Base-by-base conservation (phyloP, 257 asterid species). In the Galeopsis tetrahit region DNA sequence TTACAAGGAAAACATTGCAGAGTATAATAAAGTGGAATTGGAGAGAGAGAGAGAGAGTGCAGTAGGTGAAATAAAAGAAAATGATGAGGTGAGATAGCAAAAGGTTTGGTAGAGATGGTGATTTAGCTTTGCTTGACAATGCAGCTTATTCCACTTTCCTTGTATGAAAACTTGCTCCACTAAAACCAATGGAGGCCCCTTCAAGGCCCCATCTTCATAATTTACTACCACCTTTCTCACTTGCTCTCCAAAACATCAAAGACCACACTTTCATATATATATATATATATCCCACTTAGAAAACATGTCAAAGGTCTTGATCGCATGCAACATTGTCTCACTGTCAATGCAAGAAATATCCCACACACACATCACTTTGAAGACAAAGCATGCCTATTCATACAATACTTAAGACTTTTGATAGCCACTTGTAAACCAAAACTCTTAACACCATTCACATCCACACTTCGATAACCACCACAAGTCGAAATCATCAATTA, bases 91-190 rank as follows among this genome's bases (percentile, higher is more conserved):
- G 75, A 77, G 63, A 73, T 28, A 60, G 69, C 3, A 28, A 56
- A 38, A 35, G 75, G 83, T 78, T 80, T 76, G 83, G 87, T 82
- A 46, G 36, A 73, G 78, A 79, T 57, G 64, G 86, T 68, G 83
- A 76, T 72, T 4, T 79, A 73, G 84, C 85, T 79, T 84, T 87
- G 89, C 92, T 86, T 84, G 79, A 78, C 77, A 84, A 80, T 72
- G 79, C 80, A 86, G 79, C 68, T 75, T 84, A 72, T 69, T 59
- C 87, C 85, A 86, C 82, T 86, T 71, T 57, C 70, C 69, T 65
- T 49, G 34, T 48, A 76, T 51, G 70, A 79, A 71, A 76, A 79
- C 76, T 79, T 71, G 79, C 78, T 69, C 86, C 89, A 82, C 86
- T 86, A 66, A 56, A 62, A 51, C 66, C 49, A 74, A 74, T 71